Percentiles rank a stretch among this genome's conserved stretches.
These are phyloP conservation scores for Trichophyton verrucosum DNA, from an alignment of 2,329 filamentous ascomycete genomes.

Conservation along the genomic window DNA sequence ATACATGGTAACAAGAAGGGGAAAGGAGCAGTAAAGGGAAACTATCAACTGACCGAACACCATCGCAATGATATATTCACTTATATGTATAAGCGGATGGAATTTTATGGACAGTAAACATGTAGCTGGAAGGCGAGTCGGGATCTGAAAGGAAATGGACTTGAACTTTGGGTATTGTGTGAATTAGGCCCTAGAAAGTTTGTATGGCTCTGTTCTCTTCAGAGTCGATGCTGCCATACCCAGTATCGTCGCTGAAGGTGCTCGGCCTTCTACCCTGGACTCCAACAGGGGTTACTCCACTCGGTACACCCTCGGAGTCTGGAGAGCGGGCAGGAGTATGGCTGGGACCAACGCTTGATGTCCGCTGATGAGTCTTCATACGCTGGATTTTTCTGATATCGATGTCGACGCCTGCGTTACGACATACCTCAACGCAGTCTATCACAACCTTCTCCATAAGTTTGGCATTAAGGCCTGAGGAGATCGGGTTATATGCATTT, in stretches of 20 bases:
- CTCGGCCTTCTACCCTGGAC: slow-evolving; percentile 17
- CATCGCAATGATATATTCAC: neutral
- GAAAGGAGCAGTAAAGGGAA: neutral
- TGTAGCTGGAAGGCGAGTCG: neutral
- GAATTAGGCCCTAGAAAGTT: neutral
- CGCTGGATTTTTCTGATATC: slow-evolving; percentile 18
- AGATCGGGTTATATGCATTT: slow-evolving; percentile 33
- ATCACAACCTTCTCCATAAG: slow-evolving; percentile 29
- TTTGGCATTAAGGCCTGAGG: slow-evolving; percentile 29
- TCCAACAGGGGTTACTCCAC: neutral
- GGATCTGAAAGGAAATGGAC: neutral
- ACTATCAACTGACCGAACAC: neutral
- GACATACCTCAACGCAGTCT: slow-evolving; percentile 27
- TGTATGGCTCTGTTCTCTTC: slow-evolving; percentile 4
- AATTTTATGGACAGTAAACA: no score
- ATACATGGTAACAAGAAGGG: neutral
- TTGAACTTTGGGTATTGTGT: neutral
- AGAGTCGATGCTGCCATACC: slow-evolving; percentile 25
- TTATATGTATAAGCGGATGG: neutral
- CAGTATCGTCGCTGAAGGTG: slow-evolving; percentile 28
- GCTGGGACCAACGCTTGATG: slow-evolving; percentile 4
- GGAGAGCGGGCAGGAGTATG: slow-evolving; percentile 8
- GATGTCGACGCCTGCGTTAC: slow-evolving; percentile 25
- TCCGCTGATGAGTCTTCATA: slow-evolving; percentile 15
- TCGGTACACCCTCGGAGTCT: slow-evolving; percentile 3